phyloP scores from a whole-genome alignment of 257 asterid genomes.

The Lantana camara region DNA sequence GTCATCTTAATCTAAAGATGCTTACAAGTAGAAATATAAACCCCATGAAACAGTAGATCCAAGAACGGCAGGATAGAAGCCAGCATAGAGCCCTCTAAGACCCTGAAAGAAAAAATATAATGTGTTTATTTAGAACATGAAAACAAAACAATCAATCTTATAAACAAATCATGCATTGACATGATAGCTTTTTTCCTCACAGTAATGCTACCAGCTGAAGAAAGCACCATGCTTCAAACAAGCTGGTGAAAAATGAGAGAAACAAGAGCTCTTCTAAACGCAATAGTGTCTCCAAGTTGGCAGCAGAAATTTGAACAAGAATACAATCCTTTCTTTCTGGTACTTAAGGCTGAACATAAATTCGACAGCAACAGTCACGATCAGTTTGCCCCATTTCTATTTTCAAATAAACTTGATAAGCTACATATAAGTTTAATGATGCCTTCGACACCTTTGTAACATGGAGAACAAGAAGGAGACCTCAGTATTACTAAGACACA shows the following conservation, averaged over 20 bases:
- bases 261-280: conserved; percentile 11
- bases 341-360: not conserved
- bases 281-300: conserved; percentile 10
- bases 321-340: not conserved
- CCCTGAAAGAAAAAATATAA: conserved; percentile 61
- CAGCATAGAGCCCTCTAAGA: conserved; percentile 87
- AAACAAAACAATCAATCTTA: conserved; percentile 2
- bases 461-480: not conserved
- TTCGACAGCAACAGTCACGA: conserved; percentile 8
- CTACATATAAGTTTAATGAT: not conserved
- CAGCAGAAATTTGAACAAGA: not conserved
- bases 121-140: conserved; percentile 19
- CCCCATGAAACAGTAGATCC: conserved; percentile 98
- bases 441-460: not conserved
- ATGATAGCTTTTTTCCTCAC: not conserved
- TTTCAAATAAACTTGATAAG: not conserved
- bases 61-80: conserved; percentile 95
- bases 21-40: conserved; percentile 94
- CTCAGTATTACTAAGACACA: too few relatives aligned
- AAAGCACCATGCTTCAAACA: conserved; percentile 1
- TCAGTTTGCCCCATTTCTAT: not conserved
- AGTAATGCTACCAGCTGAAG: conserved; percentile 4
- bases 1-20: conserved; percentile 20
- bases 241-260: not conserved
- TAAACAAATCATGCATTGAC: conserved; percentile 13